Percentiles rank a stretch among this genome's conserved stretches.
These are phyloP conservation scores for Lizanozyma gosingica DNA, from an alignment of 1,139 yeast genomes.

Conservation along the genomic window DNA sequence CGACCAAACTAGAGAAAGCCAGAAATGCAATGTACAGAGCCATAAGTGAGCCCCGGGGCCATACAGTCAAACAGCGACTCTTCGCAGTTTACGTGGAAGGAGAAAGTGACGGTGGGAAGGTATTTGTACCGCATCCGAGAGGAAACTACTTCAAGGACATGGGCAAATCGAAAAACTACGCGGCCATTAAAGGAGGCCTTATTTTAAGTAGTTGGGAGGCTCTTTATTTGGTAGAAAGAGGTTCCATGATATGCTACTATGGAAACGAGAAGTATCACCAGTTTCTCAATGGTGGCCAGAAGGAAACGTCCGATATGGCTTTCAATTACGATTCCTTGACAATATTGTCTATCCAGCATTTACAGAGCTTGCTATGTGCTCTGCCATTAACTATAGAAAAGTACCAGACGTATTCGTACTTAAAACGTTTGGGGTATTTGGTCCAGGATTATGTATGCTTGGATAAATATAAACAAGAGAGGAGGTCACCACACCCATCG, in stretches of 20 bases:
- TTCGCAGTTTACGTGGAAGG: slow-evolving; percentile 25
- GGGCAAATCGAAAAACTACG: slow-evolving; percentile 16
- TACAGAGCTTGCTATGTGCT: slow-evolving; percentile 21
- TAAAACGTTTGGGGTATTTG: slow-evolving; percentile 35
- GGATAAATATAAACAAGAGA: not conserved
- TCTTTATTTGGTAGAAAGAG: slow-evolving; percentile 34
- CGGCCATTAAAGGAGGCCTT: slow-evolving; percentile 10
- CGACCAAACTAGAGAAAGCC: slow-evolving; percentile 20
- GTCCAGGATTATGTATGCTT: slow-evolving; percentile 12
- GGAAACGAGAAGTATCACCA: slow-evolving; percentile 4
- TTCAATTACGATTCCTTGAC: slow-evolving; percentile 1
- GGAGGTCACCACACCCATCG: not conserved
- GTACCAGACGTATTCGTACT: slow-evolving; percentile 32
- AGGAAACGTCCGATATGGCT: slow-evolving; percentile 3
- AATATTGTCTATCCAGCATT: slow-evolving; percentile 23
- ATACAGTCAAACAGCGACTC: slow-evolving; percentile 23
- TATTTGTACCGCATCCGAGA: slow-evolving; percentile 21
- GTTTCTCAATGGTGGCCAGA: slow-evolving; percentile 3
- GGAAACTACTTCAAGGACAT: slow-evolving; percentile 35
- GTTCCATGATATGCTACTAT: slow-evolving; percentile 26
- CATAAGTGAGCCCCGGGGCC: slow-evolving; percentile 22
- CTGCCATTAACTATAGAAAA: slow-evolving; percentile 14
- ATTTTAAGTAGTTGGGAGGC: slow-evolving; percentile 25
- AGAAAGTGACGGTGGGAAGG: slow-evolving; percentile 6
- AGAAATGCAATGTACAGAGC: slow-evolving; percentile 31